Percentiles rank a stretch among this genome's conserved stretches.
phyloP scores from a whole-genome alignment of 495 filamentous ascomycete species.

The Hypoxylon intermedium region DNA sequence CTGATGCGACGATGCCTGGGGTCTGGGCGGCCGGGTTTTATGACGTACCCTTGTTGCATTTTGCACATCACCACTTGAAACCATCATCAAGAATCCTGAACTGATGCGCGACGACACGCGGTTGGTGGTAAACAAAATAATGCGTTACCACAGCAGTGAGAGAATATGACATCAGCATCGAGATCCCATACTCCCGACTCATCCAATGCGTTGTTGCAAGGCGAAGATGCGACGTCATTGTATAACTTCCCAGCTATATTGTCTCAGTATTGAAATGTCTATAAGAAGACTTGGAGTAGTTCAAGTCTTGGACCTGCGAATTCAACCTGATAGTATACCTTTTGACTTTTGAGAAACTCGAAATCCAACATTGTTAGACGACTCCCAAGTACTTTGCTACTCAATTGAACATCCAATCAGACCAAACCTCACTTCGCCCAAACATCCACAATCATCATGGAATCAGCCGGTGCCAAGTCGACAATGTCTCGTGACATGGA shows the following conservation, averaged over 20 bases:
- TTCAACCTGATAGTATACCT: background rate
- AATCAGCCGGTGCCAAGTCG: constrained; percentile 48
- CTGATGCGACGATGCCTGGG: background rate
- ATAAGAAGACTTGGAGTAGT: too few species aligned
- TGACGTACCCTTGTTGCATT: constrained; percentile 1
- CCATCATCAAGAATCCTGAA: background rate
- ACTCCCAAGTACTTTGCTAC: background rate
- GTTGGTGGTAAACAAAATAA: background rate
- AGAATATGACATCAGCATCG: constrained; percentile 26
- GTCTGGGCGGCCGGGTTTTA: background rate
- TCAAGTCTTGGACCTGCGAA: background rate
- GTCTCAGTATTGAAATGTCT: background rate
- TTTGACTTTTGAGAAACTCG: background rate
- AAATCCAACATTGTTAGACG: background rate
- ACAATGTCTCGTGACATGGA: constrained; percentile 50
- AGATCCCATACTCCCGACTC: background rate
- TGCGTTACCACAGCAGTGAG: background rate
- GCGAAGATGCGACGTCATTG: background rate
- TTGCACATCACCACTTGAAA: background rate
- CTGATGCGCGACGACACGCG: background rate
- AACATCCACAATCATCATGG: constrained; percentile 19
- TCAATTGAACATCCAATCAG: background rate
- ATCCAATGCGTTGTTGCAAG: background rate
- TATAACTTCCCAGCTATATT: background rate
- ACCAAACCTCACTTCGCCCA: background rate